Percentiles rank a stretch among this genome's conserved stretches.
These are phyloP conservation scores for Diatrype stigma DNA, from an alignment of 2,329 filamentous ascomycete genomes.

Conservation along the genomic window DNA sequence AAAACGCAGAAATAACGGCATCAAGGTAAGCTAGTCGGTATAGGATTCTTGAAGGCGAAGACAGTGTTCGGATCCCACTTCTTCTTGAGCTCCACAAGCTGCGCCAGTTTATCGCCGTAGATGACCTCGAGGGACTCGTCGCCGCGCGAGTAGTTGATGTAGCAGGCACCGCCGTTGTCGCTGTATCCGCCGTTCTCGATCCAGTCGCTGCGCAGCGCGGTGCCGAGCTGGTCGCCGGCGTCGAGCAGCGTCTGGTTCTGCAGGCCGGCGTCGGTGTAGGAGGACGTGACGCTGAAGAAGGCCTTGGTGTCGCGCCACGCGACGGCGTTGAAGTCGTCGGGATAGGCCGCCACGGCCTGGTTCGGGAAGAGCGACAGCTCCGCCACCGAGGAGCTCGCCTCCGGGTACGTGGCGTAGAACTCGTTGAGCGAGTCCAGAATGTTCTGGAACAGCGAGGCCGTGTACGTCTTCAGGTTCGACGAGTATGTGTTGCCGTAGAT, in stretches of 20 bases:
- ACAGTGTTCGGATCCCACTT: slow-evolving; percentile 11
- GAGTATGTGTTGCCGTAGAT: neutral
- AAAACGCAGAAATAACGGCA: no score
- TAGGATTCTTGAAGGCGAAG: neutral
- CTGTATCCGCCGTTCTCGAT: neutral
- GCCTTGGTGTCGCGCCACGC: neutral
- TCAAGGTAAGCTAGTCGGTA: neutral
- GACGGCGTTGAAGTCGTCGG: neutral
- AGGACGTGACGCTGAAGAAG: neutral
- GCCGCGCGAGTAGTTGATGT: slow-evolving; percentile 5
- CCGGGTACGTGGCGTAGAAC: neutral
- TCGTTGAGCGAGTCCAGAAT: neutral
- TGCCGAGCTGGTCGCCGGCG: neutral
- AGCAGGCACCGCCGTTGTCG: neutral
- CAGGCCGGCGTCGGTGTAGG: neutral
- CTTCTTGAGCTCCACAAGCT: slow-evolving; percentile 7
- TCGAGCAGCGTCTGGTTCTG: neutral
- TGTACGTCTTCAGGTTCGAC: neutral
- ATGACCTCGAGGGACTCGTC: slow-evolving; percentile 2
- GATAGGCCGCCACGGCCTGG: neutral
- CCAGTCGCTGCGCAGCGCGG: neutral
- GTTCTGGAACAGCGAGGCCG: neutral
- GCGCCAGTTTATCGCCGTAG: slow-evolving; percentile 7
- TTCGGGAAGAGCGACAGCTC: neutral
- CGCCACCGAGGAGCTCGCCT: neutral